Evolutionary conservation across 805 yeast species (phyloP).

Genomic region (Metschnikowia gruessii): DNA sequence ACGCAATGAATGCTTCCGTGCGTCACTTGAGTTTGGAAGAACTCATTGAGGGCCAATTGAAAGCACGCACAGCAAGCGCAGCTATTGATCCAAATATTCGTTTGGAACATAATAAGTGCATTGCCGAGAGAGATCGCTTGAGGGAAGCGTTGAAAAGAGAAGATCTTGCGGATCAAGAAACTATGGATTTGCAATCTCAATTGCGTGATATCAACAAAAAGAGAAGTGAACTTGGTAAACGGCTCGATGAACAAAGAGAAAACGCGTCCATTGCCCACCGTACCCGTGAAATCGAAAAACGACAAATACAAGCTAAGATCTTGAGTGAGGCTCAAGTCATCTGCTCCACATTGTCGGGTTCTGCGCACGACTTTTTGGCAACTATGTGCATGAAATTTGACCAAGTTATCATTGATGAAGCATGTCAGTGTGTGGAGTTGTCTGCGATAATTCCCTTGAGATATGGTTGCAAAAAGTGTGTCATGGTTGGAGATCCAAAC

Average conservation of each 20-base stretch:
- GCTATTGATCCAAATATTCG: slow-evolving; percentile 49
- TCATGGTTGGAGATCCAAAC: slow-evolving; percentile 98
- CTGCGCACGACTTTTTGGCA: slow-evolving; percentile 85
- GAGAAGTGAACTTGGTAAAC: slow-evolving; percentile 67
- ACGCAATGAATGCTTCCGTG: slow-evolving; percentile 80
- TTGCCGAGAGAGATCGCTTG: slow-evolving; percentile 56
- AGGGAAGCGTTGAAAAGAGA: slow-evolving; percentile 38
- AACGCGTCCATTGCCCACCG: slow-evolving; percentile 63
- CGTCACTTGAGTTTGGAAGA: slow-evolving; percentile 84
- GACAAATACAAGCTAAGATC: slow-evolving; percentile 70
- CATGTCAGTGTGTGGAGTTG: slow-evolving; percentile 94
- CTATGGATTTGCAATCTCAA: slow-evolving; percentile 46
- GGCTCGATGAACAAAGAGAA: slow-evolving; percentile 78
- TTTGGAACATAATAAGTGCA: slow-evolving; percentile 49
- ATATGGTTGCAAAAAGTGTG: slow-evolving; percentile 86
- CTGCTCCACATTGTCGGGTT: slow-evolving; percentile 89
- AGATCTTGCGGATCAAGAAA: slow-evolving; percentile 37
- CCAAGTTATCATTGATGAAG: slow-evolving; percentile 93
- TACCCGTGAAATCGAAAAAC: slow-evolving; percentile 71
- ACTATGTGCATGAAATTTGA: slow-evolving; percentile 75
- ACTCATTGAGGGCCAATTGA: slow-evolving; percentile 62
- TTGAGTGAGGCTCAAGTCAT: slow-evolving; percentile 76
- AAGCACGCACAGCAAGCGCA: slow-evolving; percentile 35
- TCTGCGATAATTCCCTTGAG: slow-evolving; percentile 89
- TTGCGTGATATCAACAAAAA: slow-evolving; percentile 56